phyloP scores from a whole-genome alignment of 139 green algal species.

The Volvox africanus region DNA sequence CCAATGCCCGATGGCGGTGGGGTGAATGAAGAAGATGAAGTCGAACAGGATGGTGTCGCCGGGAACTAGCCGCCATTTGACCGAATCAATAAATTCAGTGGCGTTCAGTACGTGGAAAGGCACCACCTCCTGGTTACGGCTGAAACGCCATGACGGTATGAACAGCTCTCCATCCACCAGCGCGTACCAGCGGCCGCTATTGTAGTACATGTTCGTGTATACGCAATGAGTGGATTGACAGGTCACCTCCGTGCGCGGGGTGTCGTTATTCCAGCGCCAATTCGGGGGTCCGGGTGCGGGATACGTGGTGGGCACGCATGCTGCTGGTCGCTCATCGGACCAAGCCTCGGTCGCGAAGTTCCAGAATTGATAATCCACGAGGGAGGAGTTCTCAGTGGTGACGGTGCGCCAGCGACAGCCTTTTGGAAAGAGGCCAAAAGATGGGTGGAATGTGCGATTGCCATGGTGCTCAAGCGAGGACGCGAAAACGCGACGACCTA shows the following conservation, averaged over 20 bases:
- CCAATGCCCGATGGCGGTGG: conserved; percentile 92
- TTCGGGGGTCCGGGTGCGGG: conserved; percentile 21
- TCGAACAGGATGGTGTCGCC: conserved; percentile 90
- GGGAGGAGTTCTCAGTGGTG: conserved; percentile 1
- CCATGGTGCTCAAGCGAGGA: conserved; percentile 28
- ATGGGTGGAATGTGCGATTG: conserved; percentile 57
- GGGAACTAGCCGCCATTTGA: conserved; percentile 64
- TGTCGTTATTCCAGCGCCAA: conserved; percentile 65
- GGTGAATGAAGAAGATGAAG: conserved; percentile 90
- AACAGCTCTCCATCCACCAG: conserved; percentile 74
- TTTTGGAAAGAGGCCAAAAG: conserved; percentile 75
- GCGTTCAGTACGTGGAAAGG: conserved; percentile 64
- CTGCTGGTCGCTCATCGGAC: conserved; percentile 60
- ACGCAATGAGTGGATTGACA: conserved; percentile 56
- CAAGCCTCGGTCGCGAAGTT: conserved; percentile 58
- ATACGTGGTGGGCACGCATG: conserved; percentile 64
- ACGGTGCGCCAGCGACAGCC: conserved; percentile 82
- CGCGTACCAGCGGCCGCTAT: conserved; percentile 79
- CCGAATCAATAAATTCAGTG: conserved; percentile 42
- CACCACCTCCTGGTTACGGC: conserved; percentile 70
- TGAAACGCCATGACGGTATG: conserved; percentile 65
- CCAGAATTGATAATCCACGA: conserved; percentile 76
- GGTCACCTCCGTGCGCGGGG: conserved; percentile 71
- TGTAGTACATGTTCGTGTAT: conserved; percentile 80
- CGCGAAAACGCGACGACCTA: background rate